Evolutionary conservation across 2,329 filamentous ascomycete genomes (phyloP).

Genomic region (Calonectria honghensis): DNA sequence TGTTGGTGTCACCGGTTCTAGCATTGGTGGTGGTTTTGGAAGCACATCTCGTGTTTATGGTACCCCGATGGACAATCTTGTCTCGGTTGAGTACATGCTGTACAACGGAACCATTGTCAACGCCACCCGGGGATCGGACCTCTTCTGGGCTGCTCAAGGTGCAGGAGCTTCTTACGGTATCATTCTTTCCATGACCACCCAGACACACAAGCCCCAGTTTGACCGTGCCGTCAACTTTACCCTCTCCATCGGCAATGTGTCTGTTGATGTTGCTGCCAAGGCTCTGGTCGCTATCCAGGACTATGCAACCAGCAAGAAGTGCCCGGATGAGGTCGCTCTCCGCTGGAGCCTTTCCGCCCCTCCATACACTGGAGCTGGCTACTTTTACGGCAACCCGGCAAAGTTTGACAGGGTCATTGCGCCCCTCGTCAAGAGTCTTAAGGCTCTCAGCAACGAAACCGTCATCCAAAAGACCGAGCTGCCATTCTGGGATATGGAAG

Average conservation of each 20-base stretch:
- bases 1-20: slow-evolving; percentile 50
- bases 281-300: slow-evolving; percentile 52
- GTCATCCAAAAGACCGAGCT: slow-evolving; percentile 47
- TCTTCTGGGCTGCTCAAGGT: slow-evolving; percentile 52
- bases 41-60: slow-evolving; percentile 47
- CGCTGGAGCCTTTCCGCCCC: slow-evolving; percentile 47
- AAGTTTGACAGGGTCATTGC: slow-evolving; percentile 45
- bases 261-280: slow-evolving; percentile 41
- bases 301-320: slow-evolving; percentile 39
- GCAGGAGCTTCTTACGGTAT: slow-evolving; percentile 52
- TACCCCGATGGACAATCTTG: slow-evolving; percentile 50
- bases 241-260: slow-evolving; percentile 42
- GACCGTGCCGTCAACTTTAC: slow-evolving; percentile 50
- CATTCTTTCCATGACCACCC: slow-evolving; percentile 50
- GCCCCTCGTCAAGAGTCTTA: slow-evolving; percentile 43
- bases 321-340: slow-evolving; percentile 51
- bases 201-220: slow-evolving; percentile 50
- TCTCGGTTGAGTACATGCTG: slow-evolving; percentile 51
- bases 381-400: slow-evolving; percentile 53
- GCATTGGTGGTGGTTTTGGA: slow-evolving; percentile 51
- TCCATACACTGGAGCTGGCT: slow-evolving; percentile 46
- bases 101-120: slow-evolving; percentile 53
- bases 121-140: slow-evolving; percentile 45
- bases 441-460: slow-evolving; percentile 37
- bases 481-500: slow-evolving; percentile 51